Evolutionary conservation across 345 rosid genomes (phyloP), one percentile per base, ranked within the genome.

Genomic region (Linum trigynum): DNA sequence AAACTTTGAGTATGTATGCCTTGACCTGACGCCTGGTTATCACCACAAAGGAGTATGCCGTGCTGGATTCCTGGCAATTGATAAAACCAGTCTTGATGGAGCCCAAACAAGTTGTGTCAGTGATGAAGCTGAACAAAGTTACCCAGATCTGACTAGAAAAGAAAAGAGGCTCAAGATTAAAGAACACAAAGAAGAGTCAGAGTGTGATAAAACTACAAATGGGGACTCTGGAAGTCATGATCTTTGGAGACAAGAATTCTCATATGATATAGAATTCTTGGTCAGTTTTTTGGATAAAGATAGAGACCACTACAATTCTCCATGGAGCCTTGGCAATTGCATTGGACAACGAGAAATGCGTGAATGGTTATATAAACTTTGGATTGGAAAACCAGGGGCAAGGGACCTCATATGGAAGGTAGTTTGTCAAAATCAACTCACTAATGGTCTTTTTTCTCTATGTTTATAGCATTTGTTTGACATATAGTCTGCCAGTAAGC

Each of bases 1-100:
- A 57, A 92, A 92, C 69, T 90, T 92, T 65, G 84, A 86, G 76
- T 87, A 75, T 71, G 98, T 92, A 58, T 92, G 97, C 70, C 75
- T 92, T 79, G 98, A 92, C 79, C 76, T 92, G 88, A 95, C 98
- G 9, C 98, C 98, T 67, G 98, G 98, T 62, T 90, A 89, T 75
- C 81, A 56, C 59, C 98, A 90, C 80, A 92, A 92, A 82, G 98
- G 97, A 73, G 87, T 92, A 66, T 87, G 86, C 50, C 98, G 98
- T 67, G 98, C 81, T 75, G 98, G 98, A 57, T 72, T 84, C 71
- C 86, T 92, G 79, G 97, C 97, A 66, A 69, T 92, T 75, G 88
- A 85, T 75, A 87, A 79, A 61, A 80, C 38, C 17, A 57, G 66
- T 78, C 64, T 77, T 55, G 81, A 67, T 65, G 77, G 75, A 60